Percentiles rank a stretch among this genome's conserved stretches.
Evolutionary conservation across 2,329 filamentous ascomycete species (phyloP).

Genomic region (Pseudogymnoascus sp.): DNA sequence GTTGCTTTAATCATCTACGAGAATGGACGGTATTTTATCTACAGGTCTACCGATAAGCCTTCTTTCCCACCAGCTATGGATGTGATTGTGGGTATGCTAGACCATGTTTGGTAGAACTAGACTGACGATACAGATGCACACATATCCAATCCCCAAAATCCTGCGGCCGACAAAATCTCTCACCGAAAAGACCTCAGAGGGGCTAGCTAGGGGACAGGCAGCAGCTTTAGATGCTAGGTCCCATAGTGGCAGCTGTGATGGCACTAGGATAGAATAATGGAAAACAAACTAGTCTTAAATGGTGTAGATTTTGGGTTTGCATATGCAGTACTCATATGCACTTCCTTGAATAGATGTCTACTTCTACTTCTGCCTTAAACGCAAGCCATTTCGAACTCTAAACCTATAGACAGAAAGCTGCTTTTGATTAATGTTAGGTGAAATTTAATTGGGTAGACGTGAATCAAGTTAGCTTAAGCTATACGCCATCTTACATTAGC

Average conservation of each 20-base stretch:
- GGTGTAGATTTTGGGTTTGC: too few species aligned
- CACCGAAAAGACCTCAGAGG: background rate
- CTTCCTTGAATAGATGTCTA: too few species aligned
- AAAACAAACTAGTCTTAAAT: too few species aligned
- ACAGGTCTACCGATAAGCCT: background rate
- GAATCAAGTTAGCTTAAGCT: too few species aligned
- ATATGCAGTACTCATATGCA: too few species aligned
- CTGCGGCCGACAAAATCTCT: background rate
- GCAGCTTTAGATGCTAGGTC: background rate
- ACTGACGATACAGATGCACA: background rate
- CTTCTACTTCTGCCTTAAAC: too few species aligned
- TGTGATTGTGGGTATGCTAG: background rate
- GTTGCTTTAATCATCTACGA: constrained; percentile 13
- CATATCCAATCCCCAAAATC: background rate
- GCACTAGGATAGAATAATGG: too few species aligned
- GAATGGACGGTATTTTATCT: background rate
- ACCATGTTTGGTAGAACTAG: background rate
- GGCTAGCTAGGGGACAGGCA: background rate
- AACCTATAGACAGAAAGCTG: too few species aligned
- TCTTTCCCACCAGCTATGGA: background rate
- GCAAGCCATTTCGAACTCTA: too few species aligned
- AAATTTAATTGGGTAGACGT: too few species aligned
- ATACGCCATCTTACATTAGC: too few species aligned
- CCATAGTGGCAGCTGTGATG: background rate
- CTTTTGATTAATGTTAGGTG: too few species aligned